Evolutionary conservation across 257 asterid genomes (phyloP).

Genomic region (Petrea volubilis): DNA sequence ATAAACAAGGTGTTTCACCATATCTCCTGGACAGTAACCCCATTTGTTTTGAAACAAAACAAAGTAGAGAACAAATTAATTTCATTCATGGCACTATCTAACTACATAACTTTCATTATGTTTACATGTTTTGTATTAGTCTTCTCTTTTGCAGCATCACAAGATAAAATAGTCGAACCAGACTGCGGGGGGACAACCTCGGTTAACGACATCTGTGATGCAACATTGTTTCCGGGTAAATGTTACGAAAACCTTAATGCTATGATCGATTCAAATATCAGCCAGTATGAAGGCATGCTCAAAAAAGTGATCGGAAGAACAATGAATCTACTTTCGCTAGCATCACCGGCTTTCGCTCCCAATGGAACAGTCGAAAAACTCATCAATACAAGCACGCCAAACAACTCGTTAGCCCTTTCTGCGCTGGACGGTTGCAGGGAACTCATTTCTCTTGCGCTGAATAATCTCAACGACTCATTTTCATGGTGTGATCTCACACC

Average conservation of each 20-base stretch:
- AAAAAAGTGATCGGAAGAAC: neutral
- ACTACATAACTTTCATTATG: neutral
- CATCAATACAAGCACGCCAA: neutral
- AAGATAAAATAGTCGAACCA: neutral
- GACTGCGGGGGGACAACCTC: neutral
- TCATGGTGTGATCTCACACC: neutral
- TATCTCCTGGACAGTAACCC: too few species aligned
- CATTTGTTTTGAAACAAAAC: too few species aligned
- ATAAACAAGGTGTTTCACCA: conserved; percentile 7
- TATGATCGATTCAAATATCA: neutral
- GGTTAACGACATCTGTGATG: too few species aligned
- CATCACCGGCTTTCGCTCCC: neutral
- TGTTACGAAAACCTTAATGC: neutral
- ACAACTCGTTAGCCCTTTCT: conserved; percentile 10
- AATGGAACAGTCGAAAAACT: conserved; percentile 4
- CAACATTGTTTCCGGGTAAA: too few species aligned
- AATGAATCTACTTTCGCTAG: neutral
- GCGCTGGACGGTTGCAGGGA: conserved; percentile 17
- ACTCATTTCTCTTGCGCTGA: conserved; percentile 10
- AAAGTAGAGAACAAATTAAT: too few species aligned
- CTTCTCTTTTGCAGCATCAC: neutral
- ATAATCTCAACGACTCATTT: conserved; percentile 11
- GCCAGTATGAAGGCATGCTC: neutral
- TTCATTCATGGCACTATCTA: conserved; percentile 1
- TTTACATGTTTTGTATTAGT: neutral